Percentiles rank a stretch among this genome's conserved stretches.
Conservation (phyloP, 768 basidiomycete genomes). For the Boletus sp. region DNA sequence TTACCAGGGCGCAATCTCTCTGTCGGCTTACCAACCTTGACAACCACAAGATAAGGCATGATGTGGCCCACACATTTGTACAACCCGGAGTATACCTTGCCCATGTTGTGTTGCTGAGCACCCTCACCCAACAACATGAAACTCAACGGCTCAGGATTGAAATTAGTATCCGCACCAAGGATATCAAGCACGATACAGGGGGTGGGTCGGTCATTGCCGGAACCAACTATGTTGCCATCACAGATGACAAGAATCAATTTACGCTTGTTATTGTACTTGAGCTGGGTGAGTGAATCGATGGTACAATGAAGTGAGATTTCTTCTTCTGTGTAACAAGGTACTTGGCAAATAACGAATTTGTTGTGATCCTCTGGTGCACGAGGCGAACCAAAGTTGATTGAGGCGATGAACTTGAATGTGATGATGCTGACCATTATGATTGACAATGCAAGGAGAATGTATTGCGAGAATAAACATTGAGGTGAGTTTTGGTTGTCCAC, state of each 20-base stretch:
- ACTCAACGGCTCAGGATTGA: constrained; percentile 92
- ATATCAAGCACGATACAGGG: constrained; percentile 96
- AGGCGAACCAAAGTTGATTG: constrained; percentile 73
- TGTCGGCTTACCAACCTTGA: constrained; percentile 93
- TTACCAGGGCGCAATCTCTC: constrained; percentile 94
- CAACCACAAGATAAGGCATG: constrained; percentile 89
- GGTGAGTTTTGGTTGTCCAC: no score
- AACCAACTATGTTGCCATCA: constrained; percentile 97
- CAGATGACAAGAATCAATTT: constrained; percentile 92
- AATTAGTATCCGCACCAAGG: constrained; percentile 87
- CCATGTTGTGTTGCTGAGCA: constrained; percentile 96
- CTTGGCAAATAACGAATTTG: constrained; percentile 96
- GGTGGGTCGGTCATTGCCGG: constrained; percentile 93
- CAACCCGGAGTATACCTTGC: constrained; percentile 93
- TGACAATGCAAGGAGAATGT: no score
- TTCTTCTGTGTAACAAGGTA: constrained; percentile 98
- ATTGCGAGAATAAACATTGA: no score
- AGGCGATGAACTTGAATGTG: constrained; percentile 92
- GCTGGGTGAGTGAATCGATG: constrained; percentile 89
- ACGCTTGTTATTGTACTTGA: constrained; percentile 98
- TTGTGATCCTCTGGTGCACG: constrained; percentile 92
- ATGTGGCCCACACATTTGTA: constrained; percentile 95
- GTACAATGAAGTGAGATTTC: constrained; percentile 79
- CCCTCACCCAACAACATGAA: constrained; percentile 95
- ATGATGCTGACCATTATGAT: constrained; percentile 95